Conservation (phyloP, 192 early-diverging fungal species). For the Jimgerdemannia lactiflua region DNA sequence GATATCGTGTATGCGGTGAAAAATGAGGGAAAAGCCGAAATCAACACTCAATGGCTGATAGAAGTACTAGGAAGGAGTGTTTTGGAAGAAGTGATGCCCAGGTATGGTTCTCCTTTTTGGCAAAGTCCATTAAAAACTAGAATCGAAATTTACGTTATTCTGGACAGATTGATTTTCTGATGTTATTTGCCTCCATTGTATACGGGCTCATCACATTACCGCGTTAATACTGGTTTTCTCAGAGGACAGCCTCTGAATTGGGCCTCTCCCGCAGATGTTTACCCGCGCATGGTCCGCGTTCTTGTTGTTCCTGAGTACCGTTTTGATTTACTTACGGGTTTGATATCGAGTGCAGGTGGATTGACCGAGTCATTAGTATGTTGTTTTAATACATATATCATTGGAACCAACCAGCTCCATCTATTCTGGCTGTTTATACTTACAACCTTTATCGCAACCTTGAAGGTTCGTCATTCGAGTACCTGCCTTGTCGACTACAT, state of each 20-base stretch:
- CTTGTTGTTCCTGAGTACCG: conserved; percentile 55
- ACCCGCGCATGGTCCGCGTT: conserved; percentile 54
- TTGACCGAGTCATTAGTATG: conserved; percentile 74
- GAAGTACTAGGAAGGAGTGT: conserved; percentile 14
- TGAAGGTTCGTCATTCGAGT: conserved; percentile 66
- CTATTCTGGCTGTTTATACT: neutral
- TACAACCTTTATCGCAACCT: neutral
- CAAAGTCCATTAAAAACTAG: neutral
- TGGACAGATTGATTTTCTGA: too few species aligned
- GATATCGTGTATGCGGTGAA: conserved; percentile 36
- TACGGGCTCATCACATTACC: neutral
- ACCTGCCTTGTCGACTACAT: conserved; percentile 58
- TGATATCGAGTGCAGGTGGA: conserved; percentile 78
- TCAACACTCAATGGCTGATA: conserved; percentile 1
- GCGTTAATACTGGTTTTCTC: neutral
- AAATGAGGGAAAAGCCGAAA: conserved; percentile 6
- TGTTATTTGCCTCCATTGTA: conserved; percentile 13
- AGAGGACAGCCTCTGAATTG: conserved; percentile 46
- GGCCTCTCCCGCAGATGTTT: conserved; percentile 60
- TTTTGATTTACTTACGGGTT: conserved; percentile 56
- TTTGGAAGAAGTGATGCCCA: conserved; percentile 25
- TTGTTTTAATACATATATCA: neutral
- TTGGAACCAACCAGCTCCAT: neutral
- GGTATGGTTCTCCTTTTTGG: neutral
- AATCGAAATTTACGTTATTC: neutral